Evolutionary conservation across 2,329 filamentous ascomycete species (phyloP).

Genomic region (Ascochyta koolunga): DNA sequence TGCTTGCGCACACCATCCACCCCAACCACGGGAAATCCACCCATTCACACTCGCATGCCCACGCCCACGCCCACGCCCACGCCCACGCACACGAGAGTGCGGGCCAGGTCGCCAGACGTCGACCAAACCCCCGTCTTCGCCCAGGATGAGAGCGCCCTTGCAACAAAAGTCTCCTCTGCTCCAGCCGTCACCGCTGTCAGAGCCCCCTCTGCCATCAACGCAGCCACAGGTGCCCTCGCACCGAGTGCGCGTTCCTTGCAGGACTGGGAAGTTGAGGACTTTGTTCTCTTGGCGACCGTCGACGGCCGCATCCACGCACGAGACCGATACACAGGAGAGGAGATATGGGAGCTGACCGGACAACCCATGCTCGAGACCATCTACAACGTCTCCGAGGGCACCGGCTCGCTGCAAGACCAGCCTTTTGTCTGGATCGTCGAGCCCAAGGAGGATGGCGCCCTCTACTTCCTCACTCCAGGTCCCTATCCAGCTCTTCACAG

Average conservation of each 20-base stretch:
- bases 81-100: constrained; percentile 22
- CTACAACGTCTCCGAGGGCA: constrained; percentile 64
- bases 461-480: constrained; percentile 84
- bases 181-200: constrained; percentile 86
- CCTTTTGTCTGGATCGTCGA: constrained; percentile 96
- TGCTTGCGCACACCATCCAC: constrained; percentile 24
- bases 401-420: constrained; percentile 63
- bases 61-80: background rate
- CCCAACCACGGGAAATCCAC: constrained; percentile 26
- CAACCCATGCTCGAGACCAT: constrained; percentile 89
- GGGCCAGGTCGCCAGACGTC: constrained; percentile 29
- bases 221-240: constrained; percentile 58
- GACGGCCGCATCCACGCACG: constrained; percentile 93
- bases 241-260: constrained; percentile 90
- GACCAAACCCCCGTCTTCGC: constrained; percentile 36
- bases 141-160: constrained; percentile 88
- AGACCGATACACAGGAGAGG: constrained; percentile 82
- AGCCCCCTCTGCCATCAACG: constrained; percentile 79
- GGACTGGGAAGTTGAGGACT: constrained; percentile 99
- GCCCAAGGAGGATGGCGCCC: constrained; percentile 81
- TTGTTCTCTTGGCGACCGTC: constrained; percentile 99
- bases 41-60: background rate
- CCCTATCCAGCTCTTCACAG: constrained; percentile 65
- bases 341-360: constrained; percentile 85
- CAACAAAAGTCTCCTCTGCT: constrained; percentile 78